phyloP scores from a whole-genome alignment of 2,329 filamentous ascomycete genomes.

The Fusarium pseudoanthophilum region DNA sequence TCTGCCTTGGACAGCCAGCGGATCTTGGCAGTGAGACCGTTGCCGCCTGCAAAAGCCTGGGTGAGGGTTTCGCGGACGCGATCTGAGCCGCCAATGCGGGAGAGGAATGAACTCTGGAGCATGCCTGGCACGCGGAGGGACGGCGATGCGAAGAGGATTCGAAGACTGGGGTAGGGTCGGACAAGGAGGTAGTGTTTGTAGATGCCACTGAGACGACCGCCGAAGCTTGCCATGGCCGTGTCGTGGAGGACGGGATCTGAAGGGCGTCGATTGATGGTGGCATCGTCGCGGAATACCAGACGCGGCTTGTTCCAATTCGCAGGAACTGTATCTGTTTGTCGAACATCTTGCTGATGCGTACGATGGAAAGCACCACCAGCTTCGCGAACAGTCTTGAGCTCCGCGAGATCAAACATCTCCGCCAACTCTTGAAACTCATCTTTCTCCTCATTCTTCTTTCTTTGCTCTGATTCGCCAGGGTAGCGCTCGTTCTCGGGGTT shows the following conservation, averaged over 20 bases:
- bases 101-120: conserved; percentile 68
- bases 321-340: conserved; percentile 54
- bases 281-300: conserved; percentile 54
- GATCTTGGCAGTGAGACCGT: conserved; percentile 79
- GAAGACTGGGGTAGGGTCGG: conserved; percentile 71
- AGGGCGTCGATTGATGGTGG: conserved; percentile 27
- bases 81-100: conserved; percentile 62
- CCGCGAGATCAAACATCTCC: conserved; percentile 75
- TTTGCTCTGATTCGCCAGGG: conserved; percentile 19
- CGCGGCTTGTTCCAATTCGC: conserved; percentile 55
- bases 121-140: conserved; percentile 74
- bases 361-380: conserved; percentile 72
- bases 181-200: conserved; percentile 72
- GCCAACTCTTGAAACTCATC: conserved; percentile 73
- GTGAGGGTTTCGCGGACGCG: conserved; percentile 60
- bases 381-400: conserved; percentile 72
- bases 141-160: conserved; percentile 76
- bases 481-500: conserved; percentile 45
- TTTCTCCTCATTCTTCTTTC: conserved; percentile 39
- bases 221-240: conserved; percentile 7
- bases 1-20: conserved; percentile 65
- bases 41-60: conserved; percentile 72
- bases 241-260: conserved; percentile 39
- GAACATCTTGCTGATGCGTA: conserved; percentile 45
- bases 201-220: conserved; percentile 45